phyloP scores from a whole-genome alignment of 2,329 filamentous ascomycete genomes.

The Fusarium irregulare region DNA sequence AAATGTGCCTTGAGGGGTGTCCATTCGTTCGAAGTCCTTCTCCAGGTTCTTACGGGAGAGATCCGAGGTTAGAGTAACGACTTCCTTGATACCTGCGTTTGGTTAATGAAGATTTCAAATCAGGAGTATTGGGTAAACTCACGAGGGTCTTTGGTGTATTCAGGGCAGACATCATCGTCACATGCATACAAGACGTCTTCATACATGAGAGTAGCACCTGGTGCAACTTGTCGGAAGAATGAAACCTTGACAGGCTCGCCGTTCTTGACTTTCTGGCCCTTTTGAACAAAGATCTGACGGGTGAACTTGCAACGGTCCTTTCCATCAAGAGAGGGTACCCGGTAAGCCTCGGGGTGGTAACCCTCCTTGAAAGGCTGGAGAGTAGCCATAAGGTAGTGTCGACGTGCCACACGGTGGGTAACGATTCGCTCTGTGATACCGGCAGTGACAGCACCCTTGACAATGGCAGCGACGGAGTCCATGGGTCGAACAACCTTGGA shows the following conservation, averaged over 20 bases:
- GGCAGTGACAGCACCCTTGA: slow-evolving; percentile 97
- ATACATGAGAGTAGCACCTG: slow-evolving; percentile 98
- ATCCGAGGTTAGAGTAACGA: slow-evolving; percentile 96
- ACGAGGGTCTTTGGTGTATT: slow-evolving; percentile 99
- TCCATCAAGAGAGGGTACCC: slow-evolving; percentile 94
- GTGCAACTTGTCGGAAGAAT: slow-evolving; percentile 97
- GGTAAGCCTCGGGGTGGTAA: slow-evolving; percentile 97
- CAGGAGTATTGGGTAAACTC: slow-evolving; percentile 62
- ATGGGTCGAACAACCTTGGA: slow-evolving; percentile 97
- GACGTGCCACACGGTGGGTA: slow-evolving; percentile 94
- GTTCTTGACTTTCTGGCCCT: slow-evolving; percentile 98
- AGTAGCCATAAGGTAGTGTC: slow-evolving; percentile 99
- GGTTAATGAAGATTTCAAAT: slow-evolving; percentile 43
- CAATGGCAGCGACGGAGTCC: slow-evolving; percentile 98
- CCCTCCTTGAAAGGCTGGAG: slow-evolving; percentile 99
- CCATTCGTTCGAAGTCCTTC: slow-evolving; percentile 99
- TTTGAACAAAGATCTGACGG: slow-evolving; percentile 97
- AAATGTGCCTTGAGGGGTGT: slow-evolving; percentile 96
- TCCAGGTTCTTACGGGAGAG: slow-evolving; percentile 98
- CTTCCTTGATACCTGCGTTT: slow-evolving; percentile 90
- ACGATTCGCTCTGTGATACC: slow-evolving; percentile 97
- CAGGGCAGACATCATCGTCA: slow-evolving; percentile 96
- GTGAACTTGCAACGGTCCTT: slow-evolving; percentile 99
- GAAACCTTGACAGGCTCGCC: slow-evolving; percentile 98
- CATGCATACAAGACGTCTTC: slow-evolving; percentile 98